These are phyloP conservation scores for Candida xyloterini DNA, from an alignment of 805 yeast species.

Conservation along the genomic window DNA sequence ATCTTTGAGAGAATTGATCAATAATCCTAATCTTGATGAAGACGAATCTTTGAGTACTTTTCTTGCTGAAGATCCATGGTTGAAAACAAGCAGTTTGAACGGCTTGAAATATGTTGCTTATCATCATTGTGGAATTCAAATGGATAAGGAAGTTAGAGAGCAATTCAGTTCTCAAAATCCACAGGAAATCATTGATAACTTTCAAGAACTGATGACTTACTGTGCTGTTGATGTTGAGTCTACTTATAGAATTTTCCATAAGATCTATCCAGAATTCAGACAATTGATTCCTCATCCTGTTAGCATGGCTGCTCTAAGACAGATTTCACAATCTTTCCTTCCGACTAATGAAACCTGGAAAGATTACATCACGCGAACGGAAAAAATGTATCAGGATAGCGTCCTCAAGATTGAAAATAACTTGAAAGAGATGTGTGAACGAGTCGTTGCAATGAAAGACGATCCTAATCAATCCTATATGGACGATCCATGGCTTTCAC, in stretches of 20 bases:
- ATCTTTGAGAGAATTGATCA: slow-evolving; percentile 28
- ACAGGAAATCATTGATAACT: slow-evolving; percentile 49
- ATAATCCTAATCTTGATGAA: slow-evolving; percentile 30
- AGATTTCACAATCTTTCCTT: slow-evolving; percentile 67
- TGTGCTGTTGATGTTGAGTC: slow-evolving; percentile 83
- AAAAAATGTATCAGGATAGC: slow-evolving; percentile 58
- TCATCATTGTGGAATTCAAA: slow-evolving; percentile 65
- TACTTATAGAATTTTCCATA: slow-evolving; percentile 66
- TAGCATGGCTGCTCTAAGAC: slow-evolving; percentile 81
- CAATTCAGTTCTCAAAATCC: slow-evolving; percentile 56
- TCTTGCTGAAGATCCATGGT: slow-evolving; percentile 79
- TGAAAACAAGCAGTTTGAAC: slow-evolving; percentile 70
- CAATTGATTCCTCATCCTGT: slow-evolving; percentile 87
- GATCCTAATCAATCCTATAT: slow-evolving; percentile 39
- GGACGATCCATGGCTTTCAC: slow-evolving; percentile 85
- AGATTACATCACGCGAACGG: slow-evolving; percentile 66
- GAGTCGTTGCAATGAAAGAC: slow-evolving; percentile 47
- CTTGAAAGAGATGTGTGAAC: slow-evolving; percentile 57
- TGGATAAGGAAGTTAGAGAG: slow-evolving; percentile 70
- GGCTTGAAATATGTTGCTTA: slow-evolving; percentile 76
- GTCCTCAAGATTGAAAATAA: slow-evolving; percentile 54
- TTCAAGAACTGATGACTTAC: slow-evolving; percentile 64
- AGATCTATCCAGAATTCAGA: slow-evolving; percentile 67
- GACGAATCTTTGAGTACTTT: slow-evolving; percentile 30
- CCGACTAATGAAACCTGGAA: slow-evolving; percentile 80